Conservation (phyloP, 2,329 filamentous ascomycete species). For the Arachnopeziza araneosa region DNA sequence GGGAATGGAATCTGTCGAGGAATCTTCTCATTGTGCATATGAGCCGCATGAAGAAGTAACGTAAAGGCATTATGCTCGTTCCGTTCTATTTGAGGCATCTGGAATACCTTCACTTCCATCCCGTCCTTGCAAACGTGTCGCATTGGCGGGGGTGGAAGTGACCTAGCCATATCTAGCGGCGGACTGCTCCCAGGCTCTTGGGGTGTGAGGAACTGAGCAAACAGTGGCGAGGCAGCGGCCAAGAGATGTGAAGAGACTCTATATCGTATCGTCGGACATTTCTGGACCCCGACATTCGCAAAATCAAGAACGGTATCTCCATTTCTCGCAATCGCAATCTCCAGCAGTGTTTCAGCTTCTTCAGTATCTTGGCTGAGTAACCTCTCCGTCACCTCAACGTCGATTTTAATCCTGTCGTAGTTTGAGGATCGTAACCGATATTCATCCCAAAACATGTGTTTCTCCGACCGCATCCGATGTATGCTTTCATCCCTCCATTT, state of each 20-base stretch:
- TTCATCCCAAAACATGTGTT: constrained; percentile 39
- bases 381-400: constrained; percentile 36
- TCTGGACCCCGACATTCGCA: constrained; percentile 36
- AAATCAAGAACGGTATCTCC: constrained; percentile 50
- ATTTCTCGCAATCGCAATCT: constrained; percentile 38
- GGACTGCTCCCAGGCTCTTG: constrained; percentile 9
- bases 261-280: constrained; percentile 40
- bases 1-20: constrained; percentile 43
- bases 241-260: constrained; percentile 47
- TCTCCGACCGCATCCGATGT: constrained; percentile 38
- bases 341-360: constrained; percentile 37
- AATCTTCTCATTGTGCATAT: constrained; percentile 42
- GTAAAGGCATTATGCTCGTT: constrained; percentile 39
- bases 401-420: constrained; percentile 40
- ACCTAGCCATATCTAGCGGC: constrained; percentile 17
- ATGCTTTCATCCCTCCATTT: constrained; percentile 43
- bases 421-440: constrained; percentile 45
- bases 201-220: constrained; percentile 41
- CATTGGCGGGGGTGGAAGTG: constrained; percentile 27
- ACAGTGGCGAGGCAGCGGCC: constrained; percentile 46
- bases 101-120: constrained; percentile 41
- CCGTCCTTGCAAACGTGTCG: constrained; percentile 39
- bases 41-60: constrained; percentile 46
- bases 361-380: constrained; percentile 38
- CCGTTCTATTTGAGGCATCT: constrained; percentile 47